Conservation (phyloP, 345 rosid species). For the Lepidium sativum region DNA sequence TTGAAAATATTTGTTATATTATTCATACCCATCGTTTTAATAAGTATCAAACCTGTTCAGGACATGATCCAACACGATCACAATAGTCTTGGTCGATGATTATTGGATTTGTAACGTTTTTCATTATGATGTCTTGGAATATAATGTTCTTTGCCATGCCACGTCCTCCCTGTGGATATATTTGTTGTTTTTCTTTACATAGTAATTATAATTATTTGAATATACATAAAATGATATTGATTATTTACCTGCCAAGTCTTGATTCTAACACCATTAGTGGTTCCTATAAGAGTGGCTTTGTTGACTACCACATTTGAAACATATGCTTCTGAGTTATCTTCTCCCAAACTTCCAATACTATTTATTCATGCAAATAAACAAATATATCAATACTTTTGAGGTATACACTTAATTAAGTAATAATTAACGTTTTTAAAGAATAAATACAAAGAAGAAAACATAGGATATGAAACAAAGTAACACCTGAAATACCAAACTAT, state of each 20-base stretch:
- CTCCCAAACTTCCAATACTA: constrained; percentile 91
- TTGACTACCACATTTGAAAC: constrained; percentile 72
- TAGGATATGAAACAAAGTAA: no score
- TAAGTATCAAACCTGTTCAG: constrained; percentile 41
- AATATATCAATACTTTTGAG: not conserved
- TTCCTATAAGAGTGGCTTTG: constrained; percentile 56
- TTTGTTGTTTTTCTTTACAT: not conserved
- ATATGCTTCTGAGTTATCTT: constrained; percentile 39
- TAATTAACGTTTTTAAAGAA: no score
- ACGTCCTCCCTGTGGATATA: constrained; percentile 55
- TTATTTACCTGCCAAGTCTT: constrained; percentile 85
- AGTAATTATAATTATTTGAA: not conserved
- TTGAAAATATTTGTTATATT: not conserved
- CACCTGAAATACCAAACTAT: not conserved
- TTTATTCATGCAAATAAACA: not conserved
- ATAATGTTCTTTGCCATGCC: constrained; percentile 62
- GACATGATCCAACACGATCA: constrained; percentile 45
- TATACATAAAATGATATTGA: not conserved
- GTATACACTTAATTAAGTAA: not conserved
- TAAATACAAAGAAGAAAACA: no score
- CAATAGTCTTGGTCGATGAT: constrained; percentile 81
- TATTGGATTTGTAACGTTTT: constrained; percentile 70
- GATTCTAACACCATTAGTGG: constrained; percentile 77
- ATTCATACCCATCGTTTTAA: not conserved
- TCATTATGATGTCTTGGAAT: constrained; percentile 54